Evolutionary conservation across 306 rosid genomes (phyloP), one percentile per base, ranked within the genome.

Genomic region (Canavalia gladiata): DNA sequence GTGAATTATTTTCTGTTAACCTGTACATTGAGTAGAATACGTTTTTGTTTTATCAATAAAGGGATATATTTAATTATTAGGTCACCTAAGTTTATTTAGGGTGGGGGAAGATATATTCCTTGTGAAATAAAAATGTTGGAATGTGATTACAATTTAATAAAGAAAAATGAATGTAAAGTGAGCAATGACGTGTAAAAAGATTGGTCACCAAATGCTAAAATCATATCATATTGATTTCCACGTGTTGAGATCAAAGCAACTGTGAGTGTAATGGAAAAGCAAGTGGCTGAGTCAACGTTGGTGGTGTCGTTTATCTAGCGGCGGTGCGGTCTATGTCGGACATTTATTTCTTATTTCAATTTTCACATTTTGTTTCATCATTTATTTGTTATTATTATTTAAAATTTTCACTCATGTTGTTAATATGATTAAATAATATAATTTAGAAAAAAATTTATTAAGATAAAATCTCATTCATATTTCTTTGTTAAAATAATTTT

Each of bases 251-350:
- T 49, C 76, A 29, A 8, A 49, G 29, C 62, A 3, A 34, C 39
- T 6, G 62, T 34, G 11, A 31, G 8, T 31, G 46, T 41, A 71
- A n/a, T 71, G 60, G 43, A 12, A 71, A 68, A 68, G 39, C 25
- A 25, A 68, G 73, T 68, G 73, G 73, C 4, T 28, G 28, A 43
- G 73, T 68, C 55, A 45, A 45, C 25, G 39, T 68, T 43, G 55
- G 73, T 28, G 73, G 55, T 68, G 55, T 45, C 55, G 41, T 0
- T 8, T 43, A 49, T 45, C 55, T 31, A 28, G 55, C 25, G 55
- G 55, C 73, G 28, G 46, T 68, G 41, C 56, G 39, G 8, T 68
- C n/a, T 37, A 43, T 29, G 73, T 29, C 28, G 37, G 55, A 43
- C 2, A 35, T 11, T 65, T n/a, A n/a, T 2, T 12, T 42, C 28